Conservation (phyloP, 2,329 filamentous ascomycete genomes). For the Diatrype stigma region DNA sequence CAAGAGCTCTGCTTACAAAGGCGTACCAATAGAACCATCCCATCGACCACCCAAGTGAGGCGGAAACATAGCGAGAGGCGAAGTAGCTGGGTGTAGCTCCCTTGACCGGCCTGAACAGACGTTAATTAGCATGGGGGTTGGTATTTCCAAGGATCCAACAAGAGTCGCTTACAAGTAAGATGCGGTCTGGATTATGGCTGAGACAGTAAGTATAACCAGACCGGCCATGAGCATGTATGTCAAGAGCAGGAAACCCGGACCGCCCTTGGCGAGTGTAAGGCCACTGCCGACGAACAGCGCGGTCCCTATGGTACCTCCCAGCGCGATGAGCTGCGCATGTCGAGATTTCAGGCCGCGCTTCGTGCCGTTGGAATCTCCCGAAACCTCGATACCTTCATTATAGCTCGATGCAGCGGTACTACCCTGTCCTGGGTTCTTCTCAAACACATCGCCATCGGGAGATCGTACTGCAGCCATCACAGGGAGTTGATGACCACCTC, state of each 20-base stretch:
- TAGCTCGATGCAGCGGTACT: too few relatives aligned
- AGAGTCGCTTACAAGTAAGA: too few relatives aligned
- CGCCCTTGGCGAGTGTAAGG: slow-evolving; percentile 36
- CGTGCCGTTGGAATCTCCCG: too few relatives aligned
- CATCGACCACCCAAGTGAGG: slow-evolving; percentile 2
- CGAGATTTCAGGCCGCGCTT: slow-evolving; percentile 33
- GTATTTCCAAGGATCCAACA: too few relatives aligned
- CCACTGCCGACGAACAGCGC: slow-evolving; percentile 47
- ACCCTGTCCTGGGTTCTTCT: too few relatives aligned
- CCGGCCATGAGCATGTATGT: slow-evolving; percentile 33
- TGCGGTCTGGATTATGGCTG: slow-evolving; percentile 1
- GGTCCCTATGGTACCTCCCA: slow-evolving; percentile 45
- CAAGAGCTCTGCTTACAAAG: too few relatives aligned
- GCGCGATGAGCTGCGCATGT: slow-evolving; percentile 44
- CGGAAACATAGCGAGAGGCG: slow-evolving; percentile 4
- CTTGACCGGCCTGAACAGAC: too few relatives aligned
- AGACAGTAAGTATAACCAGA: slow-evolving; percentile 32
- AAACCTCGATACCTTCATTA: too few relatives aligned
- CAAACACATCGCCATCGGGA: too few relatives aligned
- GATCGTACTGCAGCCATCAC: too few relatives aligned
- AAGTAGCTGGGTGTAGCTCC: neutral
- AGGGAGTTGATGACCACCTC: too few relatives aligned
- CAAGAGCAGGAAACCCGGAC: slow-evolving; percentile 39
- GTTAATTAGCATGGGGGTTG: too few relatives aligned
- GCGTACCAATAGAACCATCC: slow-evolving; percentile 1